These are phyloP conservation scores for Myochromella boudieri DNA, from an alignment of 768 basidiomycete genomes.

Conservation along the genomic window DNA sequence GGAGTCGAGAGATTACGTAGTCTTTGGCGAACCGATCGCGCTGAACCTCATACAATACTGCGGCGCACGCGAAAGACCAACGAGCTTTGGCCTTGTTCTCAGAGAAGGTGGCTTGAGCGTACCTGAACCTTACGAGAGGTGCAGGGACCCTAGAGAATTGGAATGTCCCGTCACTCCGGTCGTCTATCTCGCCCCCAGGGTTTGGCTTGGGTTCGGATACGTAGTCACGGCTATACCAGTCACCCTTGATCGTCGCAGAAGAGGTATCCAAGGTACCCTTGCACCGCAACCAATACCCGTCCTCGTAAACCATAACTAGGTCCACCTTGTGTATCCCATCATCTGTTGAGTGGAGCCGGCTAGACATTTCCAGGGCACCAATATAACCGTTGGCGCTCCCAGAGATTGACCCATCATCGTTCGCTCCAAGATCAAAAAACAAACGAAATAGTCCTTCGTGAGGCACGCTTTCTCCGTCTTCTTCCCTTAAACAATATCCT, in stretches of 20 bases:
- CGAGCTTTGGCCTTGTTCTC: neutral
- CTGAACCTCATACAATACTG: neutral
- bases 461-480: neutral
- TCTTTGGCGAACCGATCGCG: neutral
- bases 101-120: neutral
- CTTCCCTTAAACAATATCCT: neutral
- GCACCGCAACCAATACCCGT: conserved; percentile 5
- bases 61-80: conserved; percentile 3
- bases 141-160: conserved; percentile 4
- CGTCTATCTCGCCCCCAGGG: neutral
- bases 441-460: neutral
- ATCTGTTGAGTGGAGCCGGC: neutral
- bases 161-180: neutral
- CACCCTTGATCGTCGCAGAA: neutral
- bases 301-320: neutral
- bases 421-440: neutral
- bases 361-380: neutral
- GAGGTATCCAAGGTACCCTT: neutral
- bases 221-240: neutral
- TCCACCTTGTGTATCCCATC: neutral
- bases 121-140: neutral
- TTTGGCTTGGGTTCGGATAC: neutral
- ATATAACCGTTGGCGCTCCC: neutral
- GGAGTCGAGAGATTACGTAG: neutral
- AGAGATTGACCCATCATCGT: neutral